Evolutionary conservation across 1,284 basidiomycete species (phyloP), one percentile per base, ranked within the genome.

Genomic region (Schizopora paradoxa): DNA sequence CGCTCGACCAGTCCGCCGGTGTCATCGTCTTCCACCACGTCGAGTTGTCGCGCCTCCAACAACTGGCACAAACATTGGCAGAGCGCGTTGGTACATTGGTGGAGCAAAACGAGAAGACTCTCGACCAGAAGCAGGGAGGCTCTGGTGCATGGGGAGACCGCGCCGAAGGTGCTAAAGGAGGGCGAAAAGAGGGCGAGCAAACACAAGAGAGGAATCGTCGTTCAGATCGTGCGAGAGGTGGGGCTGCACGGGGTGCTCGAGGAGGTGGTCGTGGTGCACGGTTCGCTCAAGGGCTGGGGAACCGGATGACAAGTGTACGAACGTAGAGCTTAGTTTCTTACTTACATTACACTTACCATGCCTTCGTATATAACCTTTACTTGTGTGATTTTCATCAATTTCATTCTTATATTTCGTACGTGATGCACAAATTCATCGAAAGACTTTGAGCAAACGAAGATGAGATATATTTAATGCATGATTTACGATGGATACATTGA

Each of bases 71-170:
- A 58, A 79, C 82, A 47, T 76, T 99, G 39, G 87, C 95, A 3
- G 94, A 98, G 59, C 90, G 91, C 66, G 80, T 93, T 21, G 82
- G 78, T 35, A 70, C 76, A 27, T 74, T 98, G 77, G 82, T 95
- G n/a, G 95, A 98, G 61, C 86, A 90, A 61, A 98, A 94, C 63
- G 94, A 98, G 68, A 95, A 97, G 72, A 72, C 81, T n/a, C 70
- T 98, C 43, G 94, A 98, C 63, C 65, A 77, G 57, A 95, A 95
- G 67, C 77, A 95, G 53, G 90, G 91, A 37, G 76, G 76, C 11
- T 67, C 70, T 34, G 67, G 70, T 23, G 73, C 74, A 14, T 90
- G 86, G 76, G 73, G 74, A 28, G 88, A 88, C 45, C 72, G 86
- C 28, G 71, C 66, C 21, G 86, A 86, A 51, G 79, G 78, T 13